A percentile compares a stretch with the other conserved stretches of the same genome.
phyloP scores from a whole-genome alignment of 192 early-diverging fungal genomes.

The Mycoemilia scoparia region DNA sequence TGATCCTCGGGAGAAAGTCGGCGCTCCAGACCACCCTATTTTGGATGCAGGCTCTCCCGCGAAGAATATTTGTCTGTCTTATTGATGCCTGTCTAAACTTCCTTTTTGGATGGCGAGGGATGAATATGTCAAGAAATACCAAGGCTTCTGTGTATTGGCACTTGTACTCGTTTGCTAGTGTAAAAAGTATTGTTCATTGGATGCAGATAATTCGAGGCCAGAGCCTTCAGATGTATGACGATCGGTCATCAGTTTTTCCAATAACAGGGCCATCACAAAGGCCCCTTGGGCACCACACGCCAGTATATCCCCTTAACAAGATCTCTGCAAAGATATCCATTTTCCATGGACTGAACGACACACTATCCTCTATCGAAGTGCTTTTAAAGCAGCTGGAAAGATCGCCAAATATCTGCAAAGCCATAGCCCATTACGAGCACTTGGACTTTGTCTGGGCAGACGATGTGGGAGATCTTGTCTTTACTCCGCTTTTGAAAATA shows the following conservation, averaged over 20 bases:
- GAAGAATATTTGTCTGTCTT: conserved; percentile 48
- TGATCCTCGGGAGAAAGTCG: conserved; percentile 72
- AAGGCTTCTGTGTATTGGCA: conserved; percentile 71
- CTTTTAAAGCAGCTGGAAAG: conserved; percentile 33
- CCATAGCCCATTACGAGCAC: conserved; percentile 66
- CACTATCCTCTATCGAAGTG: conserved; percentile 51
- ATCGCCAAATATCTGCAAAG: conserved; percentile 28
- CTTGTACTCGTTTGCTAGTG: conserved; percentile 74
- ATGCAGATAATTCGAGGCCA: conserved; percentile 85
- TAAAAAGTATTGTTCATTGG: conserved; percentile 86
- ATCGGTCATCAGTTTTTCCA: conserved; percentile 35
- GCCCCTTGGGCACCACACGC: conserved; percentile 51
- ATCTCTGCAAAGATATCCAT: conserved; percentile 76
- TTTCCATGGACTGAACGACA: conserved; percentile 79
- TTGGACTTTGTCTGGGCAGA: conserved; percentile 37
- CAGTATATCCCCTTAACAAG: conserved; percentile 23
- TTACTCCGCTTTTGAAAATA: too few relatives aligned
- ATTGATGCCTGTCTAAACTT: conserved; percentile 53
- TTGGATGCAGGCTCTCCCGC: conserved; percentile 66
- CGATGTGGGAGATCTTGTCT: conserved; percentile 19
- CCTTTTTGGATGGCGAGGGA: conserved; percentile 69
- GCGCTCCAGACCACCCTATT: conserved; percentile 60
- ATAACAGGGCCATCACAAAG: conserved; percentile 4
- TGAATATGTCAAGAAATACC: conserved; percentile 45
- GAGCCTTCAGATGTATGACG: conserved; percentile 86